Evolutionary conservation across 108 stramenopile genomes (phyloP), one percentile per base, ranked within the genome.

Genomic region (Chaetoceros tenuissimus): DNA sequence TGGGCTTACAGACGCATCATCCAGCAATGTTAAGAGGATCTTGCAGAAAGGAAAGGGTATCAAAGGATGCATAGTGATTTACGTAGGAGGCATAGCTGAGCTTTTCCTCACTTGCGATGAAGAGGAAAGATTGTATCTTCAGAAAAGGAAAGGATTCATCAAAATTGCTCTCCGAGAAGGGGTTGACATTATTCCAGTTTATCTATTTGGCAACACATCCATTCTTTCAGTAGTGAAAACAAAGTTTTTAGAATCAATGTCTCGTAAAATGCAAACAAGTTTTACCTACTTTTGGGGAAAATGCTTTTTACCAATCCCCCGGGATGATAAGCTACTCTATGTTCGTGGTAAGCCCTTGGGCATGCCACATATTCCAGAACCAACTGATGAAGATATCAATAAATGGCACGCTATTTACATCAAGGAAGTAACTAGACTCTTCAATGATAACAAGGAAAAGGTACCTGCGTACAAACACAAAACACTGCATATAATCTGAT

Each of bases 71-170:
- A 45, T 80, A 3, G 76, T 82, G 28, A 60, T 93, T 21, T 89
- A 83, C 57, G 67, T 84, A 40, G 92, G 92, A 27, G 92, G 87
- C 8, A 87, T 89, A 46, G 87, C 85, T n/a, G 92, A 93, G 60
- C 67, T 93, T 28, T 93, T 93, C 67, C 77, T 85, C 27, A 71
- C 55, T 30, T 71, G 82, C 46, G 53, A 71, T 2, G 57, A 55
- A 19, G 69, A 83, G 40, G 92, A 89, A 46, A 60, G 75, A 17
- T 34, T 89, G 17, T 80, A 77, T 47, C 28, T 94, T 51, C 59
- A 51, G 45, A 71, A 74, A 53, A 66, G 92, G 18, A 87, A 89
- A 57, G 92, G 92, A 21, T 88, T 94, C 31, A 80, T 89, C 24
- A 84, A 82, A 60, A 62, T 94, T 51, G 85, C 88, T 17, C 67